Percentiles rank a stretch among this genome's conserved stretches.
Conservation (phyloP, 176 grass and related monocot species). For the Musa itinerans region DNA sequence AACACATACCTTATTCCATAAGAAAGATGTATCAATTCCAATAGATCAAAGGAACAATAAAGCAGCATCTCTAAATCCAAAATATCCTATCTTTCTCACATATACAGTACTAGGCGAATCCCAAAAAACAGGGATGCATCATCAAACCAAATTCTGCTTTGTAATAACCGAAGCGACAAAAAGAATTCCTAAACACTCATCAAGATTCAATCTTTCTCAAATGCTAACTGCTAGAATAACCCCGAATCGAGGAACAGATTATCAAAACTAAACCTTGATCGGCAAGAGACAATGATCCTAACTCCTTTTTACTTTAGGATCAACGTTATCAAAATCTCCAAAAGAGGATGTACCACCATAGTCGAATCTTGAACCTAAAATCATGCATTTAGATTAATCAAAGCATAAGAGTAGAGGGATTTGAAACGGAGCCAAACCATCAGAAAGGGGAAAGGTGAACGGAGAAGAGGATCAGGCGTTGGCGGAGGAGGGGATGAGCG, state of each 20-base stretch:
- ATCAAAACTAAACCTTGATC: background rate
- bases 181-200: too few species aligned
- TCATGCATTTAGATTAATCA: background rate
- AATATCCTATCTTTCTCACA: too few species aligned
- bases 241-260: background rate
- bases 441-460: background rate
- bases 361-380: background rate
- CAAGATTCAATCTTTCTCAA: too few species aligned
- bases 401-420: background rate
- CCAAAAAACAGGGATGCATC: too few species aligned
- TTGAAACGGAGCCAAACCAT: background rate
- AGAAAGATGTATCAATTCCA: too few species aligned
- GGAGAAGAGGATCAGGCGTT: constrained; percentile 34
- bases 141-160: too few species aligned
- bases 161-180: too few species aligned
- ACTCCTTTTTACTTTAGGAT: background rate
- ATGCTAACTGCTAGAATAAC: background rate
- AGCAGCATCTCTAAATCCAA: too few species aligned
- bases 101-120: too few species aligned
- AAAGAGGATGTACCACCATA: background rate
- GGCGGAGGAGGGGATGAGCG: constrained; percentile 57
- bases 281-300: background rate
- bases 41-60: too few species aligned
- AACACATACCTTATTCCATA: too few species aligned
- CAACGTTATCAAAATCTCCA: too few species aligned